phyloP scores from a whole-genome alignment of 352 stramenopile genomes.

The Blastocystis sp. region DNA sequence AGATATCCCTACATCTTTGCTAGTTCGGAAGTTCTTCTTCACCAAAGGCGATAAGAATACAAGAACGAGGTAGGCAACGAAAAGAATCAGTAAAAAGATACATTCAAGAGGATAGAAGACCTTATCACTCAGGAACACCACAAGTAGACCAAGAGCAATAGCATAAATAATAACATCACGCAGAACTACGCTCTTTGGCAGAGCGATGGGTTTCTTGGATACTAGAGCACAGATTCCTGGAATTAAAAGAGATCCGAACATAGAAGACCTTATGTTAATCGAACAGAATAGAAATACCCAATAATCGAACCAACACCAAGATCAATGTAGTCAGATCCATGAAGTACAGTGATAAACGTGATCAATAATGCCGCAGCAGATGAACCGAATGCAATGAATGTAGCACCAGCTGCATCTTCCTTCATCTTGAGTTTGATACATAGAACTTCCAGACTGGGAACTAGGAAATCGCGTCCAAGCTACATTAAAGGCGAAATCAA shows the following conservation, averaged over 20 bases:
- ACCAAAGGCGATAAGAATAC: background rate
- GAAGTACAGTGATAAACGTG: conserved; percentile 26
- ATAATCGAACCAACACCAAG: conserved; percentile 55
- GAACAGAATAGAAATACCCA: background rate
- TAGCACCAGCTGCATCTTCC: conserved; percentile 54
- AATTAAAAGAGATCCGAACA: conserved; percentile 23
- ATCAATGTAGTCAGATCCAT: conserved; percentile 5
- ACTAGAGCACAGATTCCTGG: conserved; percentile 18
- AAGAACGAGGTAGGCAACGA: conserved; percentile 14
- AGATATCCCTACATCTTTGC: background rate
- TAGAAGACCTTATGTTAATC: background rate
- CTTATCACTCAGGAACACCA: conserved; percentile 26
- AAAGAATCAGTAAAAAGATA: background rate
- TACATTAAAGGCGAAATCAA: background rate
- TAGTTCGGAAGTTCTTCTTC: background rate
- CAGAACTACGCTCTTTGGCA: background rate
- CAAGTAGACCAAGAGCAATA: background rate
- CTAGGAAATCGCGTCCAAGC: conserved; percentile 26
- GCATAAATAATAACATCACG: conserved; percentile 7
- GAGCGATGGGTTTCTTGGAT: background rate
- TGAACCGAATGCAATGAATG: conserved; percentile 45
- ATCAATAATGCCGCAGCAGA: conserved; percentile 45
- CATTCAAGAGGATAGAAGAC: background rate
- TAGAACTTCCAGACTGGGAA: conserved; percentile 52
- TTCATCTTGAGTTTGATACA: conserved; percentile 39